Conservation (phyloP, 164 flowering plant genomes). For the Aristolochia contorta region DNA sequence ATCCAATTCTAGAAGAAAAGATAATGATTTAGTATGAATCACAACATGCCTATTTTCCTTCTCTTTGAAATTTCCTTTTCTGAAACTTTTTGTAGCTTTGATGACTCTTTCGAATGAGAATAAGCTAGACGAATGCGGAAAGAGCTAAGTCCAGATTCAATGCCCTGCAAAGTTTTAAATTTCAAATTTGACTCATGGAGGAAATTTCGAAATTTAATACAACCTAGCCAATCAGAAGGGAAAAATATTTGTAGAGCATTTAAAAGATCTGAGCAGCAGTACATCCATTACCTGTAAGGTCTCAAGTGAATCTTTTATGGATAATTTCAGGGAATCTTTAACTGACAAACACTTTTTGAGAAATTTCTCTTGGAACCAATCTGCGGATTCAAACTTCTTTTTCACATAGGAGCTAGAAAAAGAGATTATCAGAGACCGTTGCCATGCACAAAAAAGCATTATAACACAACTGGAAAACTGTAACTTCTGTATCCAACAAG, state of each 20-base stretch:
- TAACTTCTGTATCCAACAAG: no score
- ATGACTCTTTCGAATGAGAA: constrained; percentile 26
- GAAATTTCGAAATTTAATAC: background rate
- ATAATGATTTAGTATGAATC: background rate
- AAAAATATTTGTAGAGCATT: background rate
- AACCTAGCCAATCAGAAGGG: background rate
- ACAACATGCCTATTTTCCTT: constrained; percentile 52
- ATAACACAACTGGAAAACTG: background rate
- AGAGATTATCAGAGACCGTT: background rate
- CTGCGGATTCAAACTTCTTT: constrained; percentile 52
- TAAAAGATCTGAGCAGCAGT: background rate
- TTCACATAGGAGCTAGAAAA: constrained; percentile 51
- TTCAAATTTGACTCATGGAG: constrained; percentile 1
- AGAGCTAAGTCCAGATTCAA: constrained; percentile 33
- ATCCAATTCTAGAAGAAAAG: background rate
- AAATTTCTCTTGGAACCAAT: constrained; percentile 44
- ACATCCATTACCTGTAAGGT: constrained; percentile 39
- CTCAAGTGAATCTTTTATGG: constrained; percentile 41
- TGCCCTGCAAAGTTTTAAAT: constrained; percentile 44
- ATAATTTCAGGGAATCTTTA: constrained; percentile 63
- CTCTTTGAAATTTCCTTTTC: constrained; percentile 37
- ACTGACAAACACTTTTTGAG: constrained; percentile 24
- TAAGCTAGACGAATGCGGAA: constrained; percentile 68
- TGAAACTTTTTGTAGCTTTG: constrained; percentile 10
- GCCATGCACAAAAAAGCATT: background rate